Percentiles rank a stretch among this genome's conserved stretches.
Conservation (phyloP, 2,329 filamentous ascomycete genomes). For the Cadophora sp. region DNA sequence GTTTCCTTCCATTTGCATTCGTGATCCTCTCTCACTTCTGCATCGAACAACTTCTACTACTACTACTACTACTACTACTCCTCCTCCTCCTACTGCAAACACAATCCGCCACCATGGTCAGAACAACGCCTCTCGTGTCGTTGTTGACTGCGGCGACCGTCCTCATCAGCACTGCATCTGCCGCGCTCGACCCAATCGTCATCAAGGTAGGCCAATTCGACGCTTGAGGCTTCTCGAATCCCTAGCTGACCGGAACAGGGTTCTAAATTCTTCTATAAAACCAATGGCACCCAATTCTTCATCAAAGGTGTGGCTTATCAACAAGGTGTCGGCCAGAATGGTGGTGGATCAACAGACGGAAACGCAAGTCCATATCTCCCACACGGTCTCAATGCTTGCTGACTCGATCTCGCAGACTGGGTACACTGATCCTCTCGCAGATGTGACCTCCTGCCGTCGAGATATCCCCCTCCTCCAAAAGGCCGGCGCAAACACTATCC, state of each 20-base stretch:
- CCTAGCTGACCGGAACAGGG: conserved; percentile 33
- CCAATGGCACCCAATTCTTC: conserved; percentile 76
- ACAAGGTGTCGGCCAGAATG: conserved; percentile 68
- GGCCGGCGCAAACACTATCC: conserved; percentile 88
- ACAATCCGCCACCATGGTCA: conserved; percentile 22
- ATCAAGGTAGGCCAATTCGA: conserved; percentile 45
- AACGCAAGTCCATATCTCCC: conserved; percentile 18
- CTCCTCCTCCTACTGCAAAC: too few species aligned
- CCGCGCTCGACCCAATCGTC: conserved; percentile 60
- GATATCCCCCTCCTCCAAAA: conserved; percentile 82
- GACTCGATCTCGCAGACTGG: conserved; percentile 33
- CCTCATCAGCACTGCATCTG: conserved; percentile 43
- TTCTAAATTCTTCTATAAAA: conserved; percentile 52
- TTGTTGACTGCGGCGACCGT: conserved; percentile 25
- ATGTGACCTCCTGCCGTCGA: conserved; percentile 73
- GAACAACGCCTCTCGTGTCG: conserved; percentile 26
- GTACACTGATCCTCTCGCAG: conserved; percentile 76
- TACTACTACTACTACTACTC: too few species aligned
- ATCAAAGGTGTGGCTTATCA: conserved; percentile 97
- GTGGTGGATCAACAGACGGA: conserved; percentile 33
- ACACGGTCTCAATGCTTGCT: conserved; percentile 1
- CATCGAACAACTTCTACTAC: too few species aligned
- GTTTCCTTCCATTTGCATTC: conserved; percentile 1
- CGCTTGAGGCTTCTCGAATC: not conserved
- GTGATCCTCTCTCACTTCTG: conserved; percentile 1